A percentile compares a stretch with the other conserved stretches of the same genome.
phyloP scores from a whole-genome alignment of 192 early-diverging fungal genomes.

The Gigaspora rosea region DNA sequence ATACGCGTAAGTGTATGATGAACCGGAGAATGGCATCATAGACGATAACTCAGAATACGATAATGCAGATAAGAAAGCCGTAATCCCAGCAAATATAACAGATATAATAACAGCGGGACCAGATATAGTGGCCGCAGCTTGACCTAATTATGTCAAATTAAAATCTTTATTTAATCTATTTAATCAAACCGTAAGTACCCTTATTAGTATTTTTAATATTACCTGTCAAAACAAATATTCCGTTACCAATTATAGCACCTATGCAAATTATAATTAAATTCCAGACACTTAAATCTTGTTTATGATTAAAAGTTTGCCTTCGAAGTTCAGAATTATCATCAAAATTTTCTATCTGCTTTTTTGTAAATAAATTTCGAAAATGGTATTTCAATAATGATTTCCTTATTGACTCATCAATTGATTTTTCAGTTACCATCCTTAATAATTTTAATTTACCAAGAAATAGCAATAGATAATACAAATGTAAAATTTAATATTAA shows the following conservation, averaged over 20 bases:
- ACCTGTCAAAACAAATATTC: conserved; percentile 82
- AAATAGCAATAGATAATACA: no score
- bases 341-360: conserved; percentile 36
- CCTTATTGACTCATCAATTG: no score
- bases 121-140: conserved; percentile 74
- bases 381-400: neutral
- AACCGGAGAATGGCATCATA: conserved; percentile 85
- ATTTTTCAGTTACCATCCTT: no score
- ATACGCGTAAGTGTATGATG: conserved; percentile 85
- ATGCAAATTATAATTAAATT: conserved; percentile 71
- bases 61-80: conserved; percentile 72
- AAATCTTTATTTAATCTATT: no score
- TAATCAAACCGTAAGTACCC: no score
- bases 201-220: neutral
- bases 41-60: conserved; percentile 88
- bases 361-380: conserved; percentile 26
- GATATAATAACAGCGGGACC: conserved; percentile 85
- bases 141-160: conserved; percentile 38
- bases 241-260: conserved; percentile 79
- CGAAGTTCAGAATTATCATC: conserved; percentile 36
- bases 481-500: no score
- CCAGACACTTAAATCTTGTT: conserved; percentile 51
- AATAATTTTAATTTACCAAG: no score
- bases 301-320: conserved; percentile 46
- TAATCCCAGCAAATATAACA: conserved; percentile 76